Evolutionary conservation across 345 rosid species (phyloP).

Genomic region (Eucalyptus erythrocorys): DNA sequence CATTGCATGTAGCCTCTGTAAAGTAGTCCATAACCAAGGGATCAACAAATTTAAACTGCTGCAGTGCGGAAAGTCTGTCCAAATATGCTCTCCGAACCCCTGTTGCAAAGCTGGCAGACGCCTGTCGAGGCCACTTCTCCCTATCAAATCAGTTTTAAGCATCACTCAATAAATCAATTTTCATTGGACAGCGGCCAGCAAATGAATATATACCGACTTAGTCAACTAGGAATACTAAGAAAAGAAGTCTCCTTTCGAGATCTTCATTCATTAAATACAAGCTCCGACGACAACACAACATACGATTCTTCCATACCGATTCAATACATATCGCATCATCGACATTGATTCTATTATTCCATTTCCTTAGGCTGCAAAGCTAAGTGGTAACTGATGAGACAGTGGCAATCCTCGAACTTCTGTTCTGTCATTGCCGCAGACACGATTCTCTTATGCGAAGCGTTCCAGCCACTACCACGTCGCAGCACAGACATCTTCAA

Average conservation of each 20-base stretch:
- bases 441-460: neutral
- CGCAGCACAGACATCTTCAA: neutral
- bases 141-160: slow-evolving; percentile 1
- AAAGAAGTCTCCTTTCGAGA: neutral
- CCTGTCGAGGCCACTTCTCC: slow-evolving; percentile 34
- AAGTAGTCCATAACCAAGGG: slow-evolving; percentile 12
- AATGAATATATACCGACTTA: neutral
- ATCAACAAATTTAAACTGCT: slow-evolving; percentile 42
- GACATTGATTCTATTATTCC: neutral
- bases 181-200: neutral
- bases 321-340: neutral
- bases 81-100: slow-evolving; percentile 38
- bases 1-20: slow-evolving; percentile 7
- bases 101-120: neutral
- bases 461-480: neutral
- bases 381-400: neutral
- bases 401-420: neutral
- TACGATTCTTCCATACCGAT: neutral
- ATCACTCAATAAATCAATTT: neutral
- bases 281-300: neutral
- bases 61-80: slow-evolving; percentile 28
- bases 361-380: neutral
- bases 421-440: neutral
- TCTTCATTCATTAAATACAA: neutral
- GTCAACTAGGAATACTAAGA: neutral